phyloP scores from a whole-genome alignment of 148 eudicot species.

The Rhododendron simsii region DNA sequence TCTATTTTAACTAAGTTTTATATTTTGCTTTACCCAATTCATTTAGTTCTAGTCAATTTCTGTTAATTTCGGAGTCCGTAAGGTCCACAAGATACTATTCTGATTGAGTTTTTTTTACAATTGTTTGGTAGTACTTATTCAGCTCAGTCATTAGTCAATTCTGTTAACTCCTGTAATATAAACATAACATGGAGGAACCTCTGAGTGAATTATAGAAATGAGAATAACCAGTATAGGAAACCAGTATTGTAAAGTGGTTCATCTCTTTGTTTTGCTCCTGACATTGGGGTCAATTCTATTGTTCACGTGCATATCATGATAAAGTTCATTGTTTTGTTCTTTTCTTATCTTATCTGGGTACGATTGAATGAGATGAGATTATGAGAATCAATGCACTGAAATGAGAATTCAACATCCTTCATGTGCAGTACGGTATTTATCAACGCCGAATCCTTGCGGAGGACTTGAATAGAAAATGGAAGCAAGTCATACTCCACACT shows the following conservation, averaged over 20 bases:
- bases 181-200: not conserved
- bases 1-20: too few species aligned
- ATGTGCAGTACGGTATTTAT: constrained; percentile 66
- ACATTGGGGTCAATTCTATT: not conserved
- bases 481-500: constrained; percentile 56
- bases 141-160: not conserved
- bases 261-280: not conserved
- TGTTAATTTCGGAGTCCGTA: not conserved
- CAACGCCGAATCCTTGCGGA: constrained; percentile 60
- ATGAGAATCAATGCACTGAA: constrained; percentile 7
- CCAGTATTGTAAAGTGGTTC: not conserved
- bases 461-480: constrained; percentile 90
- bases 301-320: not conserved
- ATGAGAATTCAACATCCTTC: constrained; percentile 12
- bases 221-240: not conserved
- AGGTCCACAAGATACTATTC: not conserved
- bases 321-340: not conserved
- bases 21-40: not conserved
- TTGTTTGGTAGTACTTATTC: not conserved
- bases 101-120: not conserved
- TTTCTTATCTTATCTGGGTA: not conserved
- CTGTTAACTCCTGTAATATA: not conserved
- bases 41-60: not conserved
- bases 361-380: not conserved
- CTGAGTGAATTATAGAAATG: not conserved